Percentiles rank a stretch among this genome's conserved stretches.
phyloP scores from a whole-genome alignment of 139 green algal species.

The Mesostigma viride region DNA sequence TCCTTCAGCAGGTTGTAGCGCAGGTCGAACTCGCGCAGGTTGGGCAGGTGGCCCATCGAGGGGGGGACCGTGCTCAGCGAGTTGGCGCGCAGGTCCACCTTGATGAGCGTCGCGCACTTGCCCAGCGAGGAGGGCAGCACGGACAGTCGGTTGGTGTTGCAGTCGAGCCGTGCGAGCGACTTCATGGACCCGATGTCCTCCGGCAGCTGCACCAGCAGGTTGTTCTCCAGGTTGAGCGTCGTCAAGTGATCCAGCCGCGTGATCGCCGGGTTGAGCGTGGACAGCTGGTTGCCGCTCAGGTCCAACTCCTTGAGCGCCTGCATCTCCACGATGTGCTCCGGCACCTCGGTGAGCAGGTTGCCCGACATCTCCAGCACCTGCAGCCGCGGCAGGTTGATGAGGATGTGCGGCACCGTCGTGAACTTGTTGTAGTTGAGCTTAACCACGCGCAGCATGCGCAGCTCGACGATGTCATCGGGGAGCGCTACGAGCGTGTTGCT shows the following conservation, averaged over 20 bases:
- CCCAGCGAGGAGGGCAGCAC: conserved; percentile 46
- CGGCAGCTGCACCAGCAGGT: conserved; percentile 53
- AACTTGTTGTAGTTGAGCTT: conserved; percentile 76
- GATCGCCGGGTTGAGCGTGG: conserved; percentile 41
- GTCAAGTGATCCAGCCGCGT: conserved; percentile 47
- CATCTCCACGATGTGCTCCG: conserved; percentile 55
- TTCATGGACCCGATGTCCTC: conserved; percentile 54
- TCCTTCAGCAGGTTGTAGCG: conserved; percentile 70
- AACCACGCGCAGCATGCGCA: conserved; percentile 50
- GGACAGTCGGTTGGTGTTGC: conserved; percentile 22
- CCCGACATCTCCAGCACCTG: conserved; percentile 57
- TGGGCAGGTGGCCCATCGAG: conserved; percentile 53
- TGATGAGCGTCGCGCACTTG: conserved; percentile 44
- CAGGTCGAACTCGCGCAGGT: conserved; percentile 24
- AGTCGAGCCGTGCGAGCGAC: conserved; percentile 30
- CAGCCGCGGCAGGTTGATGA: not conserved
- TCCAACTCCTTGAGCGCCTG: conserved; percentile 33
- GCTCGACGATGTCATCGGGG: conserved; percentile 54
- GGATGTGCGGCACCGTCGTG: conserved; percentile 11
- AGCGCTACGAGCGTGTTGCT: conserved; percentile 64
- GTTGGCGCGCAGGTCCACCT: conserved; percentile 69
- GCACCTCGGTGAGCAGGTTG: conserved; percentile 61
- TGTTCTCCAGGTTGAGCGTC: conserved; percentile 51
- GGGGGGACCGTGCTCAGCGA: conserved; percentile 52
- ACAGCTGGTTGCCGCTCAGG: conserved; percentile 19